A percentile compares a stretch with the other conserved stretches of the same genome.
These are phyloP conservation scores for Kodamaea fungicola DNA, from an alignment of 1,139 yeast genomes.

Conservation along the genomic window DNA sequence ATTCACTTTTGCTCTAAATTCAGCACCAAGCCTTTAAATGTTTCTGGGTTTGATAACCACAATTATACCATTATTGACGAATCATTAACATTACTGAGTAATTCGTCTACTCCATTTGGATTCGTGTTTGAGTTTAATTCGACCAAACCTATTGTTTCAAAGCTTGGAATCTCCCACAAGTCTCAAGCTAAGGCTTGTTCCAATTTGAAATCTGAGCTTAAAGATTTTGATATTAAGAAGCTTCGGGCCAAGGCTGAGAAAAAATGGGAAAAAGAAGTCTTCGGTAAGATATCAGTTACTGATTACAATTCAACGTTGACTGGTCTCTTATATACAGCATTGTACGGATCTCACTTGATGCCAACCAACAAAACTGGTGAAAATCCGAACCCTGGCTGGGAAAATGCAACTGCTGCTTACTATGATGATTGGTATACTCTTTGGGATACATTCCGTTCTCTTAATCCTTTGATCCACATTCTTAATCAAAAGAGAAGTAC, in stretches of 20 bases:
- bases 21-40: constrained; percentile 14
- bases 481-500: constrained; percentile 27
- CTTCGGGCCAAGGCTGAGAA: constrained; percentile 18
- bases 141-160: constrained; percentile 14
- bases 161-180: constrained; percentile 33
- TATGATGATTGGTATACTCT: constrained; percentile 41
- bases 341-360: constrained; percentile 32
- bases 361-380: constrained; percentile 38
- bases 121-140: constrained; percentile 18
- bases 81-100: neutral
- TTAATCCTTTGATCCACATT: constrained; percentile 29
- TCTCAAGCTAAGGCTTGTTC: constrained; percentile 28
- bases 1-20: constrained; percentile 30
- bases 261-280: constrained; percentile 27
- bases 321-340: constrained; percentile 25
- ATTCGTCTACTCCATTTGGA: constrained; percentile 19
- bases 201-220: constrained; percentile 22
- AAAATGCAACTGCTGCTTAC: constrained; percentile 22
- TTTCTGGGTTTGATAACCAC: constrained; percentile 13
- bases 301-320: constrained; percentile 20
- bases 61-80: neutral
- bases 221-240: constrained; percentile 17
- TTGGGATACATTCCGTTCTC: constrained; percentile 38
- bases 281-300: constrained; percentile 18
- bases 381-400: constrained; percentile 21